These are phyloP conservation scores for Striga asiatica DNA, from an alignment of 257 asterid genomes.

Conservation along the genomic window DNA sequence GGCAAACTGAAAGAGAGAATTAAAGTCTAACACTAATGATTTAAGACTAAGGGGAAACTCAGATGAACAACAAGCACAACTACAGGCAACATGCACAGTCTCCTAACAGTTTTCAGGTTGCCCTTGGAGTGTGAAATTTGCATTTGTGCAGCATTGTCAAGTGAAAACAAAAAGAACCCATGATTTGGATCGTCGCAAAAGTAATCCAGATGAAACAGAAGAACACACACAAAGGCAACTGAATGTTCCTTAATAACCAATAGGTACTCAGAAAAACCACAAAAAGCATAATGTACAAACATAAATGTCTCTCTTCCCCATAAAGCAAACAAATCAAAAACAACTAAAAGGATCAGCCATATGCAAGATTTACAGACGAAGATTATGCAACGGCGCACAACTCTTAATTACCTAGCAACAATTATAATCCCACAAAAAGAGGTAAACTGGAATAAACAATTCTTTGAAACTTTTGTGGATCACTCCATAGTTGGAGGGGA, in stretches of 20 bases:
- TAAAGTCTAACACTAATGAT: not conserved
- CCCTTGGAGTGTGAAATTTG: not conserved
- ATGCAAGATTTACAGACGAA: not conserved
- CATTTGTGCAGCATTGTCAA: not conserved
- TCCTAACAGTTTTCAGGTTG: not conserved
- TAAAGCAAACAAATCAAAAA: no score
- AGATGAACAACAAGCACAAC: not conserved
- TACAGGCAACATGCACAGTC: not conserved
- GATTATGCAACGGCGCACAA: no score
- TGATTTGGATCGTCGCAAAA: not conserved
- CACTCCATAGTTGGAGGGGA: no score
- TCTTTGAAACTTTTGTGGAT: no score
- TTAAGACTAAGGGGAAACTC: not conserved
- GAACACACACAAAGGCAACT: not conserved
- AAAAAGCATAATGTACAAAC: not conserved
- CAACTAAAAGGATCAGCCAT: not conserved
- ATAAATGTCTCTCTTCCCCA: not conserved
- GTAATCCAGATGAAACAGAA: not conserved
- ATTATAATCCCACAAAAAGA: no score
- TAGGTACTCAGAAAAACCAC: not conserved
- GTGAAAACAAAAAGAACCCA: not conserved
- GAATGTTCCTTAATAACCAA: not conserved
- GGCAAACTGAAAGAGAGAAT: not conserved
- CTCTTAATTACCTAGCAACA: no score
- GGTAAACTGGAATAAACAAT: no score